Percentiles rank a stretch among this genome's conserved stretches.
Evolutionary conservation across 208 protist genomes (phyloP).

Genomic region (Acanthamoeba castellanii): DNA sequence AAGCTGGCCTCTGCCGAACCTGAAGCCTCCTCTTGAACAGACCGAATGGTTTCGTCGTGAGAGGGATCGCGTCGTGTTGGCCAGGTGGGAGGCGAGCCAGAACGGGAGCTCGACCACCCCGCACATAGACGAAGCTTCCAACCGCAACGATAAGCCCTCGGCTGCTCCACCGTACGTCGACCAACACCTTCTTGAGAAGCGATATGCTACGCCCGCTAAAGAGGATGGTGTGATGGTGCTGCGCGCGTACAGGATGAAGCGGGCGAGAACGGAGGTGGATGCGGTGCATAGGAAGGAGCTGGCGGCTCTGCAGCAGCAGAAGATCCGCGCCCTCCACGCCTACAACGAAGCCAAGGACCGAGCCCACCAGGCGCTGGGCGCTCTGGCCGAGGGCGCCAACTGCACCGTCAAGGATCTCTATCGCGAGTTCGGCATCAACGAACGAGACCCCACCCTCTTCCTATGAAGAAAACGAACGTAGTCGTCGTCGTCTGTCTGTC

Average conservation of each 20-base stretch:
- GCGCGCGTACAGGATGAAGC: neutral
- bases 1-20: no score
- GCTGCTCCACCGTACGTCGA: neutral
- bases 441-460: constrained; percentile 47
- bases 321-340: neutral
- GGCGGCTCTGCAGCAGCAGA: neutral
- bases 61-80: neutral
- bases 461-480: neutral
- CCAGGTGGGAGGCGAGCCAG: neutral
- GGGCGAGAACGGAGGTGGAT: neutral
- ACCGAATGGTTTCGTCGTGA: constrained; percentile 13
- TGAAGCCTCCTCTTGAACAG: neutral
- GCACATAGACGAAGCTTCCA: neutral
- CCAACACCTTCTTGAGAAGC: neutral
- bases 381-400: neutral
- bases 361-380: neutral
- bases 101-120: neutral
- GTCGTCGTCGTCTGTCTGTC: no score
- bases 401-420: constrained; percentile 40
- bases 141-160: neutral
- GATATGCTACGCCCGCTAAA: neutral
- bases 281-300: neutral
- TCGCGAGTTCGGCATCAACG: neutral
- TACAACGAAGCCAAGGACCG: constrained; percentile 46
- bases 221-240: neutral